Base-by-base conservation (phyloP, 345 rosid genomes). In the Abelmoschus esculentus region DNA sequence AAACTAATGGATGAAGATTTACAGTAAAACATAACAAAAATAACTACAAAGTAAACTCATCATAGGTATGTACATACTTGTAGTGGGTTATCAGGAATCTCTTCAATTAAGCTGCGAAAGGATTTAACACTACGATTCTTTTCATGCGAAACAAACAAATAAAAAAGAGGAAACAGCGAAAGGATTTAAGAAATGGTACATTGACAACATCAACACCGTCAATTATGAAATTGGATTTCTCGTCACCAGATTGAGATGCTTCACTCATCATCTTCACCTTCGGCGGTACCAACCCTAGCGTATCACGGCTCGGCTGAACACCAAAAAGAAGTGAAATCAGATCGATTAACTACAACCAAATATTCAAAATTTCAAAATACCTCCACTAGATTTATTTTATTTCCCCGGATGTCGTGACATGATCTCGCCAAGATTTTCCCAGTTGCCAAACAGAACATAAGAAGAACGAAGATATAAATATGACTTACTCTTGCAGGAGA, bases 221-320 rank as follows among this genome's bases (percentile, higher is more conserved):
- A 67, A 91, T 83, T 59, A 77, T 49, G 64, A 91, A 84, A 72
- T 73, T 86, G 10, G 96, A 91, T 75, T 87, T 91, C 38, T 93
- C 97, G 58, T 86, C 91, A 40, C 92, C 84, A 3, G 96, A 79
- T 8, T 61, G 96, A 59, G 83, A 85, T 72, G 90, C 82, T 78
- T 87, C 87, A 26, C 90, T 89, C 42, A 89, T 80, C 82, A 86
- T 93, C 90, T 91, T 93, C 81, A 91, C 90, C 6, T 96, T 91
- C 60, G 86, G 81, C 1, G 96, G 90, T 26, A 86, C 77, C 78
- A 89, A 74, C 18, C 95, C 91, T 50, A 80, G 89, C 4, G 84
- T 80, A 60, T 86, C 96, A 40, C 98, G 91, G 75, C 70, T 74
- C 97, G 84, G 79, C 57, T 69, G 40, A 49, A 53, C 57, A 12